Evolutionary conservation across 2,329 filamentous ascomycete species (phyloP).

Genomic region (Clonostachys rosea): DNA sequence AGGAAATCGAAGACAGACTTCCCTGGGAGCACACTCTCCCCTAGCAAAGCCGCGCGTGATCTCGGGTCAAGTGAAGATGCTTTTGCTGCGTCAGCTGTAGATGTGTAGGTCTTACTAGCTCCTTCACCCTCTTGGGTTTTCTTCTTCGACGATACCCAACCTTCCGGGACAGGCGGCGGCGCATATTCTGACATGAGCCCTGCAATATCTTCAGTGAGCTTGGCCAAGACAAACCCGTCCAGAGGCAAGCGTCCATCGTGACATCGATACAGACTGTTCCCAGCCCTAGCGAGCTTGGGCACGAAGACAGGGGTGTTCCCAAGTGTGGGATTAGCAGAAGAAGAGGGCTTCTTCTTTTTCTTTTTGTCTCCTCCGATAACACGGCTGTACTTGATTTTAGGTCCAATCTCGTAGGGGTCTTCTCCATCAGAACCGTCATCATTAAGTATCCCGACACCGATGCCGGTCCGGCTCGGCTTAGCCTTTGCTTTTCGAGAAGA

Average conservation of each 20-base stretch:
- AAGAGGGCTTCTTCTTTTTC: constrained; percentile 61
- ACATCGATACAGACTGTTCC: constrained; percentile 51
- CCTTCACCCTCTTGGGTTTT: constrained; percentile 1
- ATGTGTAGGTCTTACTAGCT: constrained; percentile 41
- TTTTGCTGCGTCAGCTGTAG: constrained; percentile 74
- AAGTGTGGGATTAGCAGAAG: constrained; percentile 53
- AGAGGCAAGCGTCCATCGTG: constrained; percentile 79
- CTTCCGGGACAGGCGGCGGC: constrained; percentile 64
- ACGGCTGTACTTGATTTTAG: constrained; percentile 82
- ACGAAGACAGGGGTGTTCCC: constrained; percentile 70
- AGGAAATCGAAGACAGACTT: constrained; percentile 97
- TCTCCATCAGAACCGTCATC: constrained; percentile 94
- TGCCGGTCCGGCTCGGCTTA: constrained; percentile 54
- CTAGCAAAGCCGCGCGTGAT: constrained; percentile 72
- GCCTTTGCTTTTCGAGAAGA: constrained; percentile 42
- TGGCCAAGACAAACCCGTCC: constrained; percentile 73
- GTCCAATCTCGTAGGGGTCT: constrained; percentile 88
- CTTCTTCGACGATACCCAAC: constrained; percentile 65
- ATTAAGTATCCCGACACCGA: constrained; percentile 86
- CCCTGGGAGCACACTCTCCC: constrained; percentile 72
- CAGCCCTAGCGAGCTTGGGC: constrained; percentile 44
- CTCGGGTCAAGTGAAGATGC: constrained; percentile 71
- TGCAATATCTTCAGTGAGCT: constrained; percentile 32
- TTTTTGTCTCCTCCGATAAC: constrained; percentile 78
- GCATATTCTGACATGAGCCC: constrained; percentile 38